These are phyloP conservation scores for Penicillium antarcticum DNA, from an alignment of 495 filamentous ascomycete genomes.

Conservation along the genomic window DNA sequence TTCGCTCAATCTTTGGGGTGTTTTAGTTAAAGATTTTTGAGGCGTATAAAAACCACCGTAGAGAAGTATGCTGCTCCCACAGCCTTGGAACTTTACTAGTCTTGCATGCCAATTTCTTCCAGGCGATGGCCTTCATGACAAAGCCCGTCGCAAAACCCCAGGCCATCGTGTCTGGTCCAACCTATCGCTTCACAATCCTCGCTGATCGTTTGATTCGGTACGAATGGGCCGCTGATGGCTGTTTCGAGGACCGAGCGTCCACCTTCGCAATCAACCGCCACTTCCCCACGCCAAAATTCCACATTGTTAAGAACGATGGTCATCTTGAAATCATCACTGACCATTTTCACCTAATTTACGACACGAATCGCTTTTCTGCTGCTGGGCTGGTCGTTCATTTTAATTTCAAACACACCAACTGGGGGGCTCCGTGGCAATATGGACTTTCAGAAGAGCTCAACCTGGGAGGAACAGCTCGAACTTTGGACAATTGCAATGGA, in stretches of 20 bases:
- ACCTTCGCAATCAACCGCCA: slow-evolving; percentile 50
- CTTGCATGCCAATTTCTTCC: too few species aligned
- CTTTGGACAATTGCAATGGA: slow-evolving; percentile 50
- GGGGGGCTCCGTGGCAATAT: slow-evolving; percentile 41
- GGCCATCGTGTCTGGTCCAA: slow-evolving; percentile 39
- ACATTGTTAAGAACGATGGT: slow-evolving; percentile 35
- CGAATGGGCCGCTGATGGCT: slow-evolving; percentile 53
- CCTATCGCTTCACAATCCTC: slow-evolving; percentile 55
- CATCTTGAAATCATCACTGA: slow-evolving; percentile 48
- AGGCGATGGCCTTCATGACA: too few species aligned
- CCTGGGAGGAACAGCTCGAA: slow-evolving; percentile 51
- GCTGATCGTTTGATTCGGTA: slow-evolving; percentile 49
- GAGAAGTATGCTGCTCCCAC: too few species aligned
- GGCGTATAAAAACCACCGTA: too few species aligned
- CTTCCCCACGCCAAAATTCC: slow-evolving; percentile 45
- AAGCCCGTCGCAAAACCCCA: slow-evolving; percentile 43
- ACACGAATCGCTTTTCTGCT: slow-evolving; percentile 47
- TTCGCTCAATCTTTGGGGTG: too few species aligned
- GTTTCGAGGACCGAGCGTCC: slow-evolving; percentile 56
- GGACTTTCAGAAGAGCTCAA: slow-evolving; percentile 36
- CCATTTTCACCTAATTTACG: slow-evolving; percentile 48
- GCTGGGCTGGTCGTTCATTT: slow-evolving; percentile 38
- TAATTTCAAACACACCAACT: slow-evolving; percentile 27
- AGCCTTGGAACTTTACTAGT: too few species aligned
- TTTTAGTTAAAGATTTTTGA: too few species aligned